These are phyloP conservation scores for Triticum urartu DNA, from an alignment of 176 grass and related monocot species.

Conservation along the genomic window DNA sequence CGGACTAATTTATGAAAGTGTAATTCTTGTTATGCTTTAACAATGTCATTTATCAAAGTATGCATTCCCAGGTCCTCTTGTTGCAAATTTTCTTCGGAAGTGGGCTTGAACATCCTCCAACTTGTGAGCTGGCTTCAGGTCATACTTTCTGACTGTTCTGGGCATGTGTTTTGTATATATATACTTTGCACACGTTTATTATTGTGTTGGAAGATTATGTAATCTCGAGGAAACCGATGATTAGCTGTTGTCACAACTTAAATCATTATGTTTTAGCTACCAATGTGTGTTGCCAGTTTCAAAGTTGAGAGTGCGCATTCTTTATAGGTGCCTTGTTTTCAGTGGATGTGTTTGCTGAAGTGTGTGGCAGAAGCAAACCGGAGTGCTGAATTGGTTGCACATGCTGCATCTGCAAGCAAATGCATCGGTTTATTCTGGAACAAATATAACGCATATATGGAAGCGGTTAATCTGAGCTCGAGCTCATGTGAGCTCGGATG, in stretches of 20 bases:
- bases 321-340: too few relatives aligned
- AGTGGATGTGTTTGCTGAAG: neutral
- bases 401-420: constrained; percentile 28
- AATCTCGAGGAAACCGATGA: neutral
- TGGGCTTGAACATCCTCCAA: neutral
- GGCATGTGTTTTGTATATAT: neutral
- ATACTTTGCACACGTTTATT: neutral
- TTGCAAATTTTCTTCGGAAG: neutral
- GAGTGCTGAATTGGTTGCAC: constrained; percentile 6
- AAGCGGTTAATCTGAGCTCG: too few relatives aligned
- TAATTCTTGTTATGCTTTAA: too few relatives aligned
- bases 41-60: neutral
- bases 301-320: too few relatives aligned
- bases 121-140: neutral
- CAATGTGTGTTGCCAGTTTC: neutral
- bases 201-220: neutral
- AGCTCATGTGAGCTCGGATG: too few relatives aligned
- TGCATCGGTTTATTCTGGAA: neutral
- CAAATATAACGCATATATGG: neutral
- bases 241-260: neutral
- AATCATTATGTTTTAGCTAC: neutral
- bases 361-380: neutral
- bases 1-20: too few relatives aligned
- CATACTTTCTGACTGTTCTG: neutral
- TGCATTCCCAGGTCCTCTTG: neutral